A percentile compares a stretch with the other conserved stretches of the same genome.
Conservation (phyloP, 768 basidiomycete genomes). For the Suillus decipiens region DNA sequence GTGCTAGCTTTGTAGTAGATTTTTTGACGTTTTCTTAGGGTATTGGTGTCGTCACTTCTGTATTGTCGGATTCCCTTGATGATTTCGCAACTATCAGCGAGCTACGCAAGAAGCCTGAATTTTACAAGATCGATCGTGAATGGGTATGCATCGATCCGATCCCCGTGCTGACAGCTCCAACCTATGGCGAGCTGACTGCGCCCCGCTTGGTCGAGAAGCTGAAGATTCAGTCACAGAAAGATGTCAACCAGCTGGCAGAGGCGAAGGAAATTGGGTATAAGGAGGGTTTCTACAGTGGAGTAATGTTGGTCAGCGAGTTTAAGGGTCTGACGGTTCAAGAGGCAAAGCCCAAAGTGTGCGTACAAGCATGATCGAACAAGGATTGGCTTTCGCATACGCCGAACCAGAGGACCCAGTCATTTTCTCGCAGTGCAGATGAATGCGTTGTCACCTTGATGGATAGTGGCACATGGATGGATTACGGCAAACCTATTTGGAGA, state of each 20-base stretch:
- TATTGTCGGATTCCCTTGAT: slow-evolving; percentile 97
- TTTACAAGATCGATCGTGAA: slow-evolving; percentile 89
- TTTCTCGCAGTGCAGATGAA: slow-evolving; percentile 91
- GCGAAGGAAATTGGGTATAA: slow-evolving; percentile 99
- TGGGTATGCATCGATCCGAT: slow-evolving; percentile 88
- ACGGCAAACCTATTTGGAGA: slow-evolving; percentile 91
- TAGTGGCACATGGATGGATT: slow-evolving; percentile 99
- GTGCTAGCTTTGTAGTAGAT: neutral
- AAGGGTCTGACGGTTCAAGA: slow-evolving; percentile 87
- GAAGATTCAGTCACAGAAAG: slow-evolving; percentile 96
- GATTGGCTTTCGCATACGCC: slow-evolving; percentile 86
- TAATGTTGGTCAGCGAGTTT: slow-evolving; percentile 89
- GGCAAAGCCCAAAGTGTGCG: slow-evolving; percentile 87
- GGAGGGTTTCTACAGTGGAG: slow-evolving; percentile 96
- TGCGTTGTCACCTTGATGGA: slow-evolving; percentile 98
- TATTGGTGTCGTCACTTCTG: slow-evolving; percentile 97
- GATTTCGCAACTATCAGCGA: slow-evolving; percentile 91
- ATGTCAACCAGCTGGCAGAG: slow-evolving; percentile 88
- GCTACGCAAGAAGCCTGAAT: slow-evolving; percentile 93
- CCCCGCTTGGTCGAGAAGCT: slow-evolving; percentile 80
- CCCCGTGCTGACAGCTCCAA: slow-evolving; percentile 83
- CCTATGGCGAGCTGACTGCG: slow-evolving; percentile 91
- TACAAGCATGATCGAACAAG: slow-evolving; percentile 75
- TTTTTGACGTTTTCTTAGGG: slow-evolving; percentile 50
- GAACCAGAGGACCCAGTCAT: slow-evolving; percentile 92